Conservation (phyloP, 495 filamentous ascomycete genomes). For the Xylaria grammica region DNA sequence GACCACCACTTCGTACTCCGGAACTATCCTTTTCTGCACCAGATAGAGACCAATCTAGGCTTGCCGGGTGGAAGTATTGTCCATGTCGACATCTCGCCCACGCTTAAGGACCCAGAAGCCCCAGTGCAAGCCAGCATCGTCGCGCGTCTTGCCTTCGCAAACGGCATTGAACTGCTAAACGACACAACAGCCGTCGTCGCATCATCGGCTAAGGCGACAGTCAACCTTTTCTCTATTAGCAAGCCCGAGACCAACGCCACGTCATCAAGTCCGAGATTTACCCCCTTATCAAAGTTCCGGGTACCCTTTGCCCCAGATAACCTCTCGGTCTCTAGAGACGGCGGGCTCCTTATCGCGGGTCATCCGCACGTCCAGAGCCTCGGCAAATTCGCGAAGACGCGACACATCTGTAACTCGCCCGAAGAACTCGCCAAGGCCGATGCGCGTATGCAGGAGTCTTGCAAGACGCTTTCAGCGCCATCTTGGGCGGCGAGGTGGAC, state of each 20-base stretch:
- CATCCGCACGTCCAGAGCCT: conserved; percentile 45
- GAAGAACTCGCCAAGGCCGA: conserved; percentile 25
- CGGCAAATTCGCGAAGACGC: conserved; percentile 29
- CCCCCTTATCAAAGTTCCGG: conserved; percentile 26
- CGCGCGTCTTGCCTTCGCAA: conserved; percentile 31
- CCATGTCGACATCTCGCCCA: conserved; percentile 43
- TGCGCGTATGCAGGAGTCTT: conserved; percentile 31
- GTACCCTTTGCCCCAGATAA: conserved; percentile 49
- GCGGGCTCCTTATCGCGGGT: conserved; percentile 47
- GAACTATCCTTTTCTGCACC: conserved; percentile 26
- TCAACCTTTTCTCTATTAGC: conserved; percentile 43
- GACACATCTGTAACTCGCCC: conserved; percentile 32
- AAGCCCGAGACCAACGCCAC: background rate
- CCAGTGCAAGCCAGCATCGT: conserved; percentile 28
- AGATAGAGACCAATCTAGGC: conserved; percentile 43
- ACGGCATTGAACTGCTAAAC: conserved; percentile 41
- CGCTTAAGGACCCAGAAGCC: conserved; percentile 44
- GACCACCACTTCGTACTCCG: conserved; percentile 53
- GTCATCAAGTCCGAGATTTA: conserved; percentile 25
- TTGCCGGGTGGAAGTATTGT: conserved; percentile 43
- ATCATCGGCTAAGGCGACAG: conserved; percentile 33
- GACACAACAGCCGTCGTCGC: conserved; percentile 45
- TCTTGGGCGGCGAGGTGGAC: conserved; percentile 51
- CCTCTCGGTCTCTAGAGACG: conserved; percentile 44
- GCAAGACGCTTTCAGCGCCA: conserved; percentile 32